phyloP scores from a whole-genome alignment of 176 grass and related monocot genomes.

The Chloris gayana region DNA sequence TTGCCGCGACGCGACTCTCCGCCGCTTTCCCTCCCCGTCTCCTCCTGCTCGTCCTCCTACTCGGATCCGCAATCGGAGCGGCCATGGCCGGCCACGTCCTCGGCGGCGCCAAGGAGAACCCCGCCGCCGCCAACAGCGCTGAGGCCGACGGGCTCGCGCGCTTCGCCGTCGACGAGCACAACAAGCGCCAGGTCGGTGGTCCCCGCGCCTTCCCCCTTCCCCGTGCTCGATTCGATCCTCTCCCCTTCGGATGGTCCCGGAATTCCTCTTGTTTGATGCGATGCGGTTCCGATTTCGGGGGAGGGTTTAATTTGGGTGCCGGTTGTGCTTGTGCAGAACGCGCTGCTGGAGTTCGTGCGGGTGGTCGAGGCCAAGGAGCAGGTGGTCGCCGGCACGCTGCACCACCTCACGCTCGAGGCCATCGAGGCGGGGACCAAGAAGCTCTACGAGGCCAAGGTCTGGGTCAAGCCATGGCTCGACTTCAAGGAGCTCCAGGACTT shows the following conservation, averaged over 20 bases:
- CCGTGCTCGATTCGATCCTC: not conserved
- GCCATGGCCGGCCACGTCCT: constrained; percentile 49
- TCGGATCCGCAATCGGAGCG: constrained; percentile 32
- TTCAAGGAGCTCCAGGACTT: constrained; percentile 95
- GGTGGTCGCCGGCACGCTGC: constrained; percentile 80
- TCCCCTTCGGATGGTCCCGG: not conserved
- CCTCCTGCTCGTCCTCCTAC: constrained; percentile 9
- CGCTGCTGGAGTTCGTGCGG: constrained; percentile 74
- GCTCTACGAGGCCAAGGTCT: constrained; percentile 92
- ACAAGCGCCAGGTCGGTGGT: constrained; percentile 67
- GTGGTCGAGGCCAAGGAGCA: constrained; percentile 93
- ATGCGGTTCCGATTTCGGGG: constrained; percentile 20
- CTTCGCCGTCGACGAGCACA: constrained; percentile 89
- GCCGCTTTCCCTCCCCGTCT: not conserved
- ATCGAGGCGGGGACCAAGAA: constrained; percentile 80
- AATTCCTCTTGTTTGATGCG: not conserved
- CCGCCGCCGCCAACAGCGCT: constrained; percentile 63
- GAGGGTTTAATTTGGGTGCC: not conserved
- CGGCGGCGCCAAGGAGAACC: constrained; percentile 26
- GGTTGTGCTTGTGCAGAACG: constrained; percentile 52
- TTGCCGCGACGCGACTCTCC: constrained; percentile 31
- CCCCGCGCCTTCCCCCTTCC: not conserved
- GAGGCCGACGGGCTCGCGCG: constrained; percentile 75
- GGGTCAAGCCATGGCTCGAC: constrained; percentile 92
- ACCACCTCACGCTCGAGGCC: constrained; percentile 85